These are phyloP conservation scores for Pistacia integerrima DNA, from an alignment of 345 rosid species.

Conservation along the genomic window DNA sequence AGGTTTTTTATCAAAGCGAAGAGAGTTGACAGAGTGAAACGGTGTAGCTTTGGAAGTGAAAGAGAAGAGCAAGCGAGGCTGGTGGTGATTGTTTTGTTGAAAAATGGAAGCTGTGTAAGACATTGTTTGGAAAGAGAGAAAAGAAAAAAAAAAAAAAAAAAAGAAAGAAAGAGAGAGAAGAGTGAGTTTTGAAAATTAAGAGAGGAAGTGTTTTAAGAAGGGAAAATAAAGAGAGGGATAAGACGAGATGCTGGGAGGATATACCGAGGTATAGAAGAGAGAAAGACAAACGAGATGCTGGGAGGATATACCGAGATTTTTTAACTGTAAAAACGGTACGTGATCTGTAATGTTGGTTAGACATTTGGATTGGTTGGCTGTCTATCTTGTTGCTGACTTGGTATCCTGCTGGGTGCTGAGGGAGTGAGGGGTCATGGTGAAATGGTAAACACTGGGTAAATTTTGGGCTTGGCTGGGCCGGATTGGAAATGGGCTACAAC, in stretches of 20 bases:
- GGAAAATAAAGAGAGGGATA: conserved; percentile 37
- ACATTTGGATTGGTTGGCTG: not conserved
- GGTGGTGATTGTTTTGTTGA: conserved; percentile 24
- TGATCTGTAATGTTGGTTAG: not conserved
- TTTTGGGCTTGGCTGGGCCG: no score
- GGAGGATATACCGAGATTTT: conserved; percentile 58
- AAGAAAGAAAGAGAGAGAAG: conserved; percentile 16
- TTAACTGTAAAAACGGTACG: not conserved
- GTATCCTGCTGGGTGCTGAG: not conserved
- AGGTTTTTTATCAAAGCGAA: conserved; percentile 31
- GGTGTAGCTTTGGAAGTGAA: conserved; percentile 29
- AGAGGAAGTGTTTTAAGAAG: not conserved
- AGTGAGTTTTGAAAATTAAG: not conserved
- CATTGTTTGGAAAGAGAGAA: conserved; percentile 33
- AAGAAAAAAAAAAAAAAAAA: not conserved
- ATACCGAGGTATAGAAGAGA: conserved; percentile 40
- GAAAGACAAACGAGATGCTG: not conserved
- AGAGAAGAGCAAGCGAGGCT: conserved; percentile 26
- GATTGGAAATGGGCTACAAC: no score
- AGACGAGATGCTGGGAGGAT: conserved; percentile 66
- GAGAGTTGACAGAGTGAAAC: conserved; percentile 22
- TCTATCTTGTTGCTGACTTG: not conserved
- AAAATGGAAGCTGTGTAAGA: conserved; percentile 42
- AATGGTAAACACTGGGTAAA: no score
- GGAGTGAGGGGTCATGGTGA: no score